Evolutionary conservation across 1,284 basidiomycete genomes (phyloP), one percentile per base, ranked within the genome.

Genomic region (Cryptococcus jaspeensis): DNA sequence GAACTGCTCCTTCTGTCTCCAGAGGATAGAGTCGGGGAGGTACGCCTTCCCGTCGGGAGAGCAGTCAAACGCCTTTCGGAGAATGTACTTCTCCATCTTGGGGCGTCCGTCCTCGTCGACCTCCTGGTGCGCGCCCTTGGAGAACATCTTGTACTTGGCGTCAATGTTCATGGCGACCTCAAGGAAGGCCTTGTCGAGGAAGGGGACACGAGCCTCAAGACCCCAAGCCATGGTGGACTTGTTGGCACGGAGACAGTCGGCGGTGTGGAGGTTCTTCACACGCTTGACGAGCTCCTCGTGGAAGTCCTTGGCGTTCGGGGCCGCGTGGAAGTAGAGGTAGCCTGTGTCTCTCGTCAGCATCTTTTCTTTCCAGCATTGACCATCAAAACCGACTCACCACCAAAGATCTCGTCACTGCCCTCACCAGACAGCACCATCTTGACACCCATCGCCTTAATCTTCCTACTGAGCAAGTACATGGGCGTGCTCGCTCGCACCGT

Each of bases 201-300:
- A 99, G 15, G 96, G 96, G 1, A 99, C 96, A 56, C 96, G 91
- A 5, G 95, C 94, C 79, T 99, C 96, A 52, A 99, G 85, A 63
- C 96, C 96, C 95, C 96, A 99, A 1, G 96, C 96, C 96, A 99
- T 99, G 8, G 96, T 99, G 46, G 92, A 94, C 90, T 99, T 99
- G 86, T 99, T 99, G 61, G 96, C 96, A 59, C 96, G 87, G 60
- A 99, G 83, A 78, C 96, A 99, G 77, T 99, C 96, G 40, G 96
- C 84, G 2, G 95, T 98, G 80, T 99, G 95, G 53, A 99, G 82
- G 83, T 98, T 95, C 81, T 99, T 99, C 69, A 98, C 93, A 42
- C 96, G 87, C 72, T 88, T 87, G 52, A 98, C 89, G 67, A 86
- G 88, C 79, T 99, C 96, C 75, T 96, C 90, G 81, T 99, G 92